These are phyloP conservation scores for Russula lepida DNA, from an alignment of 768 basidiomycete species.

Conservation along the genomic window DNA sequence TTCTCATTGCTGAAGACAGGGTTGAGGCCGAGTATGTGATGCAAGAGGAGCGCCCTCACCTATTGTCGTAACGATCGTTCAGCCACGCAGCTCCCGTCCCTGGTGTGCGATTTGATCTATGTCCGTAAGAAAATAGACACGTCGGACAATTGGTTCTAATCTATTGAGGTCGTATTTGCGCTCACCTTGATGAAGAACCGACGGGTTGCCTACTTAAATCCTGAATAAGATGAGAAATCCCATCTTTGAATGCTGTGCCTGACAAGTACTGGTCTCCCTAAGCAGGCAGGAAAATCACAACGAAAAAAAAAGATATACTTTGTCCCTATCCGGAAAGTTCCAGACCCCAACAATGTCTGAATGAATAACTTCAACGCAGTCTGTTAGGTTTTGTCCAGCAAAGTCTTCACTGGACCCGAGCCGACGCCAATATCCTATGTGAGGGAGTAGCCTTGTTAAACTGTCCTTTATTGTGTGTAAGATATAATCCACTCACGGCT, in stretches of 20 bases:
- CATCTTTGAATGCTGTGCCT: neutral
- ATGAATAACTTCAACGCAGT: constrained; percentile 1
- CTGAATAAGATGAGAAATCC: neutral
- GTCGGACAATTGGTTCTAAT: neutral
- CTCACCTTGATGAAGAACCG: neutral
- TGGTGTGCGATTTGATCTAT: neutral
- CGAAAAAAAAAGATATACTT: neutral
- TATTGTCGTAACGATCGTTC: neutral
- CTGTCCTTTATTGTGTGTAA: neutral
- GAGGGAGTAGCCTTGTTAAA: neutral
- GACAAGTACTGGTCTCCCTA: neutral
- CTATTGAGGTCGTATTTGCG: too few relatives aligned
- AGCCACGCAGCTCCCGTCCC: neutral
- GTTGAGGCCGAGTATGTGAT: neutral
- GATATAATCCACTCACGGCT: neutral
- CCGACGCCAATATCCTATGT: constrained; percentile 5
- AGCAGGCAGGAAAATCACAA: neutral
- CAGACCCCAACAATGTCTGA: neutral
- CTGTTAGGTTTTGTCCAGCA: neutral
- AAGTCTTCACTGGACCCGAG: neutral
- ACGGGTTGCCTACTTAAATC: neutral
- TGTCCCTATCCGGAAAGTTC: neutral
- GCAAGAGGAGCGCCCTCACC: neutral
- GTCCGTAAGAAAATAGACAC: neutral
- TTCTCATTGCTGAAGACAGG: neutral